Evolutionary conservation across 345 rosid species (phyloP).

Genomic region (Salix viminalis): DNA sequence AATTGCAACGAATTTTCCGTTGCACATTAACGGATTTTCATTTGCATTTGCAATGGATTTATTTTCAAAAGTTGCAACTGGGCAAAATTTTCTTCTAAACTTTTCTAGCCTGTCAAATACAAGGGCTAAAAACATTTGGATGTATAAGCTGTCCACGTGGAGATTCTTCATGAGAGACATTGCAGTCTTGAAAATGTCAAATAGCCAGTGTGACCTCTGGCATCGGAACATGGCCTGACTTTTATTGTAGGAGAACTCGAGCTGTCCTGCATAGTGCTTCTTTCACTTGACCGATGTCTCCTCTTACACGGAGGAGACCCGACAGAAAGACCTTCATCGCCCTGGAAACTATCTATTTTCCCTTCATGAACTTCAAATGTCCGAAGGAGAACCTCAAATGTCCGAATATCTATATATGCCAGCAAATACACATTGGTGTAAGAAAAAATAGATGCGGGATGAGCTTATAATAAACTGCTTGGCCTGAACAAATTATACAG

Average conservation of each 20-base stretch:
- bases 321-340: constrained; percentile 30
- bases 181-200: too few relatives aligned
- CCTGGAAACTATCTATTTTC: constrained; percentile 34
- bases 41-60: too few relatives aligned
- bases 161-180: too few relatives aligned
- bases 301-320: constrained; percentile 62
- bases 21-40: too few relatives aligned
- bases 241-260: constrained; percentile 35
- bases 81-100: too few relatives aligned
- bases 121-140: too few relatives aligned
- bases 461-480: background rate
- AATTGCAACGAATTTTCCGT: too few relatives aligned
- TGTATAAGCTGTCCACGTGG: too few relatives aligned
- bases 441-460: background rate
- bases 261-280: constrained; percentile 20
- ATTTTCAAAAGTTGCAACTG: too few relatives aligned
- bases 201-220: constrained; percentile 26
- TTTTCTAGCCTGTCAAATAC: too few relatives aligned
- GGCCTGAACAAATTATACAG: too few relatives aligned
- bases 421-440: background rate
- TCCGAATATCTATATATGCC: constrained; percentile 65
- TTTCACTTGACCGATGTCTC: constrained; percentile 50
- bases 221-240: constrained; percentile 75
- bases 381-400: constrained; percentile 81
- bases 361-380: constrained; percentile 73